A percentile compares a stretch with the other conserved stretches of the same genome.
Conservation (phyloP, 2,329 filamentous ascomycete genomes). For the Talaromyces piceae region DNA sequence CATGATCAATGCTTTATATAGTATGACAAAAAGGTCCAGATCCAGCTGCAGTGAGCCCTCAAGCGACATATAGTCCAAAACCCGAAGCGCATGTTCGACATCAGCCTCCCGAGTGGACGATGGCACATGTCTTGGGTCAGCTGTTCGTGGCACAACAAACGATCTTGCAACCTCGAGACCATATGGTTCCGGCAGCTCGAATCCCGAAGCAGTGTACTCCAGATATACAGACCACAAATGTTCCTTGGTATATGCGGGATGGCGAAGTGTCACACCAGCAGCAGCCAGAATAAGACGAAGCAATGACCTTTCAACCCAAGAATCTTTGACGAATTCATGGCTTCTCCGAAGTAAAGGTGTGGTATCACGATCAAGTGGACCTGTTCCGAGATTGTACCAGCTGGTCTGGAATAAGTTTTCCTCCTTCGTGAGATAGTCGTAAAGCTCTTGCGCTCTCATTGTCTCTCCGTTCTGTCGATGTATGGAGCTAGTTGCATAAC, state of each 20-base stretch:
- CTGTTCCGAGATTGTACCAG: conserved; percentile 28
- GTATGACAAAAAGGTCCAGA: conserved; percentile 41
- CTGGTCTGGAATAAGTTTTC: background rate
- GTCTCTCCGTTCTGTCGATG: background rate
- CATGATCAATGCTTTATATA: conserved; percentile 34
- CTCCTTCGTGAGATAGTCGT: background rate
- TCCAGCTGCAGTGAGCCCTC: conserved; percentile 35
- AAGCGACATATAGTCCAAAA: conserved; percentile 37
- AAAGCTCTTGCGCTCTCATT: background rate
- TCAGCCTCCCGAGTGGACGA: conserved; percentile 18
- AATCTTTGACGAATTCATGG: conserved; percentile 23
- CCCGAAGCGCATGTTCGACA: conserved; percentile 30
- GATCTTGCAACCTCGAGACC: conserved; percentile 30
- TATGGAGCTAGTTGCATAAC: conserved; percentile 9
- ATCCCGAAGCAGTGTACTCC: conserved; percentile 27
- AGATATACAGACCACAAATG: conserved; percentile 27
- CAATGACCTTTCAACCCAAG: conserved; percentile 22
- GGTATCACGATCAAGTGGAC: conserved; percentile 29
- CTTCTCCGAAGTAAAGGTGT: conserved; percentile 39
- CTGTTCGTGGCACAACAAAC: conserved; percentile 23
- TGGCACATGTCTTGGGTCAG: background rate
- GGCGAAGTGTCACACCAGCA: conserved; percentile 31
- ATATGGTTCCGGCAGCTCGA: conserved; percentile 26
- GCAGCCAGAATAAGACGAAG: conserved; percentile 30
- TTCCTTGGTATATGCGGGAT: conserved; percentile 31